These are phyloP conservation scores for Geopyxis carbonaria DNA, from an alignment of 495 filamentous ascomycete species.

Conservation along the genomic window DNA sequence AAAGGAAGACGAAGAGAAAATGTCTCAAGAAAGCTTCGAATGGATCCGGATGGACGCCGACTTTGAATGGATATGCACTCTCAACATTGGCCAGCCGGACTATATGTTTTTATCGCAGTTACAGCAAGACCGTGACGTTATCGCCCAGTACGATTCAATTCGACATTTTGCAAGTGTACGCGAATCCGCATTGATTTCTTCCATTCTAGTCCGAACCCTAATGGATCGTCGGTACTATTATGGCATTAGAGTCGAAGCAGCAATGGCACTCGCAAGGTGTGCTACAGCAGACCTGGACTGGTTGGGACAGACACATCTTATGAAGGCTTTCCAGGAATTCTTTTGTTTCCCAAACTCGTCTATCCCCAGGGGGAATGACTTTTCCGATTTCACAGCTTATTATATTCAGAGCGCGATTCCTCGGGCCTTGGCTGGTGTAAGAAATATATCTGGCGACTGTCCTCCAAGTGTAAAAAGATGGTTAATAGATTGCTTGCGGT, in stretches of 20 bases:
- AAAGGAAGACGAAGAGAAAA: constrained; percentile 63
- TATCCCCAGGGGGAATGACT: constrained; percentile 77
- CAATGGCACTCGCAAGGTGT: constrained; percentile 53
- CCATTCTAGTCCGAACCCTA: constrained; percentile 68
- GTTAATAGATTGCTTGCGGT: constrained; percentile 69
- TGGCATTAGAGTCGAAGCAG: constrained; percentile 71
- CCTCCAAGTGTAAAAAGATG: constrained; percentile 59
- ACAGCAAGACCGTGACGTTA: constrained; percentile 91
- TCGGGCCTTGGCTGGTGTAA: constrained; percentile 57
- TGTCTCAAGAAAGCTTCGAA: constrained; percentile 93
- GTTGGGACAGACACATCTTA: constrained; percentile 69
- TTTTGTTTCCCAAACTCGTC: constrained; percentile 61
- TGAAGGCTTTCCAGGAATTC: constrained; percentile 66
- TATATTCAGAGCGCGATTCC: constrained; percentile 66
- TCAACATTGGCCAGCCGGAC: constrained; percentile 59
- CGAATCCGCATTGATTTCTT: constrained; percentile 47
- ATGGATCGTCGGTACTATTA: constrained; percentile 89
- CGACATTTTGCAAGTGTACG: constrained; percentile 20
- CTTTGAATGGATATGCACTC: constrained; percentile 88
- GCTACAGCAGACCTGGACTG: constrained; percentile 51
- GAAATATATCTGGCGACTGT: constrained; percentile 57
- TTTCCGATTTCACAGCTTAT: constrained; percentile 66
- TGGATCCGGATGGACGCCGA: constrained; percentile 98
- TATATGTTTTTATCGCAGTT: constrained; percentile 98
- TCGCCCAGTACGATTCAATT: constrained; percentile 65